Conservation (phyloP, 2,329 filamentous ascomycete genomes). For the Myriosclerotinia curreyana region DNA sequence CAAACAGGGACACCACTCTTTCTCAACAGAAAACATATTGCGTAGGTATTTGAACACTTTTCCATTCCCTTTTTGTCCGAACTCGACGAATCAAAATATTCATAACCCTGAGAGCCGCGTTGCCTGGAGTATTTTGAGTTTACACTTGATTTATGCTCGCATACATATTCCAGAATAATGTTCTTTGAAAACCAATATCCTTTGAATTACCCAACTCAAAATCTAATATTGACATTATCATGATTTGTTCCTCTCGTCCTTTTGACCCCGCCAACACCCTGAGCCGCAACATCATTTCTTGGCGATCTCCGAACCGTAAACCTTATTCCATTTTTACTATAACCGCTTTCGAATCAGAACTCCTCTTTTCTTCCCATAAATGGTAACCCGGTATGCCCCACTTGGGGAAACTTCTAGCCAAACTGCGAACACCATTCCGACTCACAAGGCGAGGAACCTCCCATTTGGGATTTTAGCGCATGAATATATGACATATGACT, state of each 20-base stretch:
- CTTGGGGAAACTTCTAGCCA: background rate
- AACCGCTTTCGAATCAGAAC: background rate
- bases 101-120: background rate
- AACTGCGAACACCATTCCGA: background rate
- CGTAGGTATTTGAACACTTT: too few relatives aligned
- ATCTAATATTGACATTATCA: conserved; percentile 3
- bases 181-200: too few relatives aligned
- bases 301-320: background rate
- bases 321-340: background rate
- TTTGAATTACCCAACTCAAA: too few relatives aligned
- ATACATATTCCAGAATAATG: conserved; percentile 1
- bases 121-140: background rate
- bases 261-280: conserved; percentile 1
- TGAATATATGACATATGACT: conserved; percentile 16
- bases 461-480: conserved; percentile 10
- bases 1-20: conserved; percentile 16
- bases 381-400: background rate
- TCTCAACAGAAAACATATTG: background rate
- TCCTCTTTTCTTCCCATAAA: background rate
- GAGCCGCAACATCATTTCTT: conserved; percentile 2
- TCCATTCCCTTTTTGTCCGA: too few relatives aligned
- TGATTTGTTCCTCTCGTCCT: background rate
- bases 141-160: background rate
- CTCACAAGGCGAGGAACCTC: conserved; percentile 6
- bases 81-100: conserved; percentile 19